Percentiles rank a stretch among this genome's conserved stretches.
Conservation (phyloP, 2,329 filamentous ascomycete genomes). For the Arachnomyces sp. region DNA sequence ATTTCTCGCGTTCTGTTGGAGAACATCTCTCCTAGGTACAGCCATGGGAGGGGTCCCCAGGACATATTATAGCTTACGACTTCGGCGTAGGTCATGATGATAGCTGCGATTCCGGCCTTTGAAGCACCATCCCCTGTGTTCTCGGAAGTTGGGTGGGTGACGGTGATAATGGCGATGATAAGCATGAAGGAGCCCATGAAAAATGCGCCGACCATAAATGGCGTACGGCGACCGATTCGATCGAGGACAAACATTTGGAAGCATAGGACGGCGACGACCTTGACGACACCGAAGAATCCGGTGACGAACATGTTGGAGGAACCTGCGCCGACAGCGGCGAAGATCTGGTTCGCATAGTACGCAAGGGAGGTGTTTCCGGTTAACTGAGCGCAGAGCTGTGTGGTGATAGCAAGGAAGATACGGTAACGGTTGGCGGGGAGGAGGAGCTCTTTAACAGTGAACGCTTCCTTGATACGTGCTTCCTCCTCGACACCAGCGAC, state of each 20-base stretch:
- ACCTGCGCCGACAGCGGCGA: conserved; percentile 42
- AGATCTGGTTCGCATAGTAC: conserved; percentile 47
- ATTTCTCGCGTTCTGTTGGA: conserved; percentile 28
- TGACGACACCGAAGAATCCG: conserved; percentile 47
- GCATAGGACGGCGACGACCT: conserved; percentile 40
- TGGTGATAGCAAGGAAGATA: conserved; percentile 42
- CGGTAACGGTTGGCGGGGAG: conserved; percentile 42
- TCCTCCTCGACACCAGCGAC: conserved; percentile 42
- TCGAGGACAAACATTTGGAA: conserved; percentile 45
- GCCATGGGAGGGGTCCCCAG: conserved; percentile 30
- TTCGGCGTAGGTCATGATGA: conserved; percentile 46
- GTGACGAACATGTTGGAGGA: conserved; percentile 41
- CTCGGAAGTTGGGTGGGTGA: conserved; percentile 34
- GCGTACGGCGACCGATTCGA: conserved; percentile 40
- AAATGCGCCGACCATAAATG: conserved; percentile 42
- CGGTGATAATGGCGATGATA: conserved; percentile 43
- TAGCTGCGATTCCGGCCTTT: conserved; percentile 36
- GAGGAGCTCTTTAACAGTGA: conserved; percentile 41
- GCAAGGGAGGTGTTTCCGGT: conserved; percentile 46
- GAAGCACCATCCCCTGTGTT: conserved; percentile 25
- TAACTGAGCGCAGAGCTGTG: conserved; percentile 43
- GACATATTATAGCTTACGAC: conserved; percentile 35
- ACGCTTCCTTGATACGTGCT: conserved; percentile 34
- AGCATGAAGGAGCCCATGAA: conserved; percentile 48
- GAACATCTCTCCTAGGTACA: conserved; percentile 32